A percentile compares a stretch with the other conserved stretches of the same genome.
Evolutionary conservation across 345 rosid species (phyloP).

Genomic region (Sisymbrium altissimum): DNA sequence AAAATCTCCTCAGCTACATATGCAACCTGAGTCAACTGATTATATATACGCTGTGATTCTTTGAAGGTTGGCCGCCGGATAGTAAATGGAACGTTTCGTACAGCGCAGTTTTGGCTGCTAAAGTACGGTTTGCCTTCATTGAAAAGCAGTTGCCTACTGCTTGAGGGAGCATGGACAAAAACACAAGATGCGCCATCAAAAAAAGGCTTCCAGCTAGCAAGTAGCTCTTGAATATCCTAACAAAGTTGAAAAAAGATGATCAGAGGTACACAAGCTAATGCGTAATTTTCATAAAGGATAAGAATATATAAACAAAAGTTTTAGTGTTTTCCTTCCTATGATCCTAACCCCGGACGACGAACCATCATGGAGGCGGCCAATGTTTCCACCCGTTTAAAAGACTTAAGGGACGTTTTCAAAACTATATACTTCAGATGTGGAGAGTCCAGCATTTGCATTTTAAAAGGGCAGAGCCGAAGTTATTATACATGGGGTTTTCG

Average conservation of each 20-base stretch:
- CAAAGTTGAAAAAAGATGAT: constrained; percentile 24
- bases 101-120: constrained; percentile 47
- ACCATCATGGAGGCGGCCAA: background rate
- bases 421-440: background rate
- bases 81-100: constrained; percentile 58
- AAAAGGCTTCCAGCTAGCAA: constrained; percentile 87
- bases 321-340: background rate
- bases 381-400: background rate
- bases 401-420: background rate
- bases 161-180: constrained; percentile 81
- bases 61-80: constrained; percentile 88
- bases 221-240: constrained; percentile 85
- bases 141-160: constrained; percentile 67
- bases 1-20: constrained; percentile 53
- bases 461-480: background rate
- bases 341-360: background rate
- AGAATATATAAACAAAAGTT: background rate
- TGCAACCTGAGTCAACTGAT: constrained; percentile 60
- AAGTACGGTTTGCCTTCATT: constrained; percentile 68
- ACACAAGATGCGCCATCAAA: constrained; percentile 74
- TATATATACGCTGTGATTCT: constrained; percentile 72
- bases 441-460: constrained; percentile 3
- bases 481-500: background rate
- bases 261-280: constrained; percentile 13
- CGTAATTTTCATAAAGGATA: background rate